Base-by-base conservation (phyloP, 73 alveolate species). In the Paramecium octaurelia region DNA sequence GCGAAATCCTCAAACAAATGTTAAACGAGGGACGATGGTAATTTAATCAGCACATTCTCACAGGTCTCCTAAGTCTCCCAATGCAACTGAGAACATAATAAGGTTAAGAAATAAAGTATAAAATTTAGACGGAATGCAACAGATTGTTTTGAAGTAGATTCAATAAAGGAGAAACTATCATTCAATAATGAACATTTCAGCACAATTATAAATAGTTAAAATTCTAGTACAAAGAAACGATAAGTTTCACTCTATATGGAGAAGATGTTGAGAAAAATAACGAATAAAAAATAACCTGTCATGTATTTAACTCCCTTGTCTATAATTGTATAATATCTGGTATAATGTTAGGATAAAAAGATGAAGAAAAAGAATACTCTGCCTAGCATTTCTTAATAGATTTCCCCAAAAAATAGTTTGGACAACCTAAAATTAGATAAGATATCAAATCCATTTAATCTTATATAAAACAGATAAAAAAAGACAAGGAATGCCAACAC, bases 21-120 rank as follows among this genome's bases (percentile, higher is more conserved):
- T 64, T 64, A 64, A 34, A 64, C 7, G 84, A 64, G 42, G 46
- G 29, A 64, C 84, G 31, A 64, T 64, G 42, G 27, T 64, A 34
- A 64, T 34, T 12, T 64, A 64, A 64, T 64, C 84, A 64, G 84
- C 84, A 24, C 84, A 64, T 64, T 64, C 84, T 23, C 84, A 64
- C 31, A 64, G 84, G 31, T 64, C 84, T 64, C 84, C 84, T 11
- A 31, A 31, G 12, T 24, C 46, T 64, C 84, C 21, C 4, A 40
- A 23, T 12, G 16, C 87, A 10, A 0, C 59, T 36, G 87, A 73
- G 1, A 73, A 73, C 14, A 35, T 36, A 12, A 31, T 73, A 29
- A 73, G 87, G 87, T 36, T 38, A 8, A 29, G 3, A 35, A 35
- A 73, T 16, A 18, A 1, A 54, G 31, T 36, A 21, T 73, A n/a